These are phyloP conservation scores for Corylus americana DNA, from an alignment of 306 rosid genomes.

Conservation along the genomic window DNA sequence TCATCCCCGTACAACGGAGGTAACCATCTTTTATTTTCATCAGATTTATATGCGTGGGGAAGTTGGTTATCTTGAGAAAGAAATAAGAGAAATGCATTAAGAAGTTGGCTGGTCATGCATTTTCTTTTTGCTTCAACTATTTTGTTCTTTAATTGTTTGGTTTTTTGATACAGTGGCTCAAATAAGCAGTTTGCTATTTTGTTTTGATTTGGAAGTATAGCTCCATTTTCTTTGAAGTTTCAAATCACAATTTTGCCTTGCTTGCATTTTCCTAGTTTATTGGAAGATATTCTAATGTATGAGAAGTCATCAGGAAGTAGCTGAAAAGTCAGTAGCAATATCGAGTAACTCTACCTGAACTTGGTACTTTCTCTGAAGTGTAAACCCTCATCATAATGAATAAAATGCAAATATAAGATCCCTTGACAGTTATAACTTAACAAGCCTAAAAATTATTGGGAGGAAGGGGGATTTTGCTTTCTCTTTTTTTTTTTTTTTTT, in stretches of 20 bases:
- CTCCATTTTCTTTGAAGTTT: too few relatives aligned
- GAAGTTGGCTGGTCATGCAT: slow-evolving; percentile 13
- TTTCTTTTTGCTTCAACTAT: neutral
- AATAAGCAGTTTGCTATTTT: slow-evolving; percentile 11
- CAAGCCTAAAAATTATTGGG: neutral
- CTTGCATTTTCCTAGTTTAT: neutral
- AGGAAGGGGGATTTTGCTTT: neutral
- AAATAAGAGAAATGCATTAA: neutral
- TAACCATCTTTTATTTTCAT: slow-evolving; percentile 30
- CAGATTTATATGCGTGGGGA: neutral
- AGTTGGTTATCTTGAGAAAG: neutral
- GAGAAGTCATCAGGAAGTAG: neutral
- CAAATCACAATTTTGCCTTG: too few relatives aligned
- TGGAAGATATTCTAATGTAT: neutral
- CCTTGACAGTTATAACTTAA: neutral
- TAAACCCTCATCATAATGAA: neutral
- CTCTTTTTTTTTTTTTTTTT: neutral
- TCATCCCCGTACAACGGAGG: slow-evolving; percentile 54
- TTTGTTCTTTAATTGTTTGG: too few relatives aligned
- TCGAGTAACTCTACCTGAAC: neutral
- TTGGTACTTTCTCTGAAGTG: neutral
- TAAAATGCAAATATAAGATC: neutral
- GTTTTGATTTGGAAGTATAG: too few relatives aligned
- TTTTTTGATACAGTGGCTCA: neutral
- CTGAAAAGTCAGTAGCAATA: neutral